Base-by-base conservation (phyloP, 148 eudicot genomes). In the Camellia sinensis region DNA sequence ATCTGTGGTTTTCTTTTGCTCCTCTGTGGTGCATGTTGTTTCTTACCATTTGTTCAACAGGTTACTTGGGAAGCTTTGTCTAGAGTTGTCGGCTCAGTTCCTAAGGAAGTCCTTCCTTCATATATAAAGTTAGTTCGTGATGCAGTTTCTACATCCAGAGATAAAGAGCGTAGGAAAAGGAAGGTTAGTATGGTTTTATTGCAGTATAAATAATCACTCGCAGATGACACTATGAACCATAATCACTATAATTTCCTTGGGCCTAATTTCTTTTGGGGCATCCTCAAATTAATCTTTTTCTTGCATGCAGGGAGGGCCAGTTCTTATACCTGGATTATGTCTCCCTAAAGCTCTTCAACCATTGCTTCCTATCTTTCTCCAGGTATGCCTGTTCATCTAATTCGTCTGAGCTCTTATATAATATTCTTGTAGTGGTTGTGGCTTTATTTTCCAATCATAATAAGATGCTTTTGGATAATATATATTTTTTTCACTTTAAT, bases 311-410 rank as follows among this genome's bases (percentile, higher is more conserved):
- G 98, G 97, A 70, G 98, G 97, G 74, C 89, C 90, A 3, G 89
- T 96, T 85, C 82, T 96, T 67, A 84, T 96, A 74, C 95, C 99
- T 77, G 99, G 99, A 52, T 89, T 96, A 56, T 96, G 99, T 87
- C 98, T 96, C 21, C 98, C 98, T 17, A 96, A 92, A 86, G 95
- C 98, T 76, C 97, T 96, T 82, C 98, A 92, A 78, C 99, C 99
- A 64, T 85, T 96, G 79, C 94, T 96, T 85, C 98, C 97, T 14
- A 89, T 96, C 71, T 96, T 92, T 83, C 99, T 96, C 77, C 98
- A 93, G 94, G 99, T 96, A 90, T 64, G 63, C 40, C 19, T 52
- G 40, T 43, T 11, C 41, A 18, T 67, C 2, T 50, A 2, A 12
- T 50, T 72, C 13, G 40, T 72, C 41, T 50, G 48, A 44, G 57